A percentile compares a stretch with the other conserved stretches of the same genome.
These are phyloP conservation scores for Cladosporium phlei DNA, from an alignment of 2,329 filamentous ascomycete genomes.

Conservation along the genomic window DNA sequence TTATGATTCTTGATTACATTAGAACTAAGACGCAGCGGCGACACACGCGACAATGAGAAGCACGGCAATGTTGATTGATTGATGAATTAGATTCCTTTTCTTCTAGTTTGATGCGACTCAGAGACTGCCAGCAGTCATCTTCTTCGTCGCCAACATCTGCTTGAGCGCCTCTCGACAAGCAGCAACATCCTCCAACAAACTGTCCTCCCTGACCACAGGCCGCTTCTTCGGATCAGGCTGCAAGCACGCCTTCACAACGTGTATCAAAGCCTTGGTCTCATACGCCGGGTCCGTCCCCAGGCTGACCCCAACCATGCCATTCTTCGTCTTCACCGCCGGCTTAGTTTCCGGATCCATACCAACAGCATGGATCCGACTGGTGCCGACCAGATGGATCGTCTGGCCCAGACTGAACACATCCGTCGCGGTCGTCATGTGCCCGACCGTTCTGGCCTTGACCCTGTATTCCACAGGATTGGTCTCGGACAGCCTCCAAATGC, in stretches of 20 bases:
- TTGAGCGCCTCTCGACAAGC: neutral
- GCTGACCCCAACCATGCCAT: neutral
- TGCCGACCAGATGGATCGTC: constrained; percentile 21
- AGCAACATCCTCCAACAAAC: neutral
- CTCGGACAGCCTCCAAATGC: neutral
- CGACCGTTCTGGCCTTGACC: neutral
- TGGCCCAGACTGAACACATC: constrained; percentile 26
- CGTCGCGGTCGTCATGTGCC: constrained; percentile 16
- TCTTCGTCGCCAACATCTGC: neutral
- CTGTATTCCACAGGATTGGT: constrained; percentile 2
- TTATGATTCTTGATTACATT: neutral
- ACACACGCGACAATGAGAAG: no score
- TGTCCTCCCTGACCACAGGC: neutral
- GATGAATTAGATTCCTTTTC: no score
- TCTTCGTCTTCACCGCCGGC: neutral
- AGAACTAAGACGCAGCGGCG: neutral
- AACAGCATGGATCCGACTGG: constrained; percentile 1
- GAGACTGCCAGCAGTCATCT: no score
- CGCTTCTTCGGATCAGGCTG: neutral
- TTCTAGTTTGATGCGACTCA: no score
- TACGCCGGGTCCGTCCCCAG: neutral
- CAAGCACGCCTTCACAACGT: constrained; percentile 1
- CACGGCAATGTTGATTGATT: no score
- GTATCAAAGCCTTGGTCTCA: neutral
- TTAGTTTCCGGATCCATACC: neutral